Evolutionary conservation across 208 protist species (phyloP).

Genomic region (Acanthamoeba culbertsoni): DNA sequence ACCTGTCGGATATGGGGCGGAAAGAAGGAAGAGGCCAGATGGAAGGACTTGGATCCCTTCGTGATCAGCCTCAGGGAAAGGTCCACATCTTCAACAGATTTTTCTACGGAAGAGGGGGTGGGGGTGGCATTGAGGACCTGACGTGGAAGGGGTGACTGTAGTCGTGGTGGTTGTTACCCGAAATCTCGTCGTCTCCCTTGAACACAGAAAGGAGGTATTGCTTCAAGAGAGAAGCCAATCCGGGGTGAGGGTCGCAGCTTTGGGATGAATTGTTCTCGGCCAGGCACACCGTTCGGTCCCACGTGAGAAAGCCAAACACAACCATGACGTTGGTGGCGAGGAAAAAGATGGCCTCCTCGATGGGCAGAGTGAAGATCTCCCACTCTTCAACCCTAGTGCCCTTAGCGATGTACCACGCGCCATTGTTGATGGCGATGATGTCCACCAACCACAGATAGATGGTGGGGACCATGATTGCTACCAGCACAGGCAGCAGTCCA

Average conservation of each 20-base stretch:
- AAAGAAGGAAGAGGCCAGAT: slow-evolving; percentile 7
- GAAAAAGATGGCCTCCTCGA: slow-evolving; percentile 40
- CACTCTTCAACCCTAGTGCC: slow-evolving; percentile 1
- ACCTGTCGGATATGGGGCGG: not conserved
- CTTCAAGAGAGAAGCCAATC: not conserved
- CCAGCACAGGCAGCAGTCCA: not conserved
- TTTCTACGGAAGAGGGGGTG: not conserved
- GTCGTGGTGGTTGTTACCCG: not conserved
- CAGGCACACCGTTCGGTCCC: slow-evolving; percentile 16
- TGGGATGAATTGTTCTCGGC: not conserved
- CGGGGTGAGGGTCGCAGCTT: not conserved
- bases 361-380: not conserved
- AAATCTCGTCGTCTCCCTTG: not conserved
- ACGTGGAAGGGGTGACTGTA: not conserved
- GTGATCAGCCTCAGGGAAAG: not conserved
- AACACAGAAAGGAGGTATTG: not conserved
- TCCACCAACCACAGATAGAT: slow-evolving; percentile 10
- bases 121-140: not conserved
- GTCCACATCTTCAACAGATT: not conserved
- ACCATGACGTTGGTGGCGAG: slow-evolving; percentile 22
- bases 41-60: slow-evolving; percentile 18
- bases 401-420: not conserved
- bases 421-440: not conserved
- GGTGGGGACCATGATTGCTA: not conserved
- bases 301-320: not conserved